Percentiles rank a stretch among this genome's conserved stretches.
These are phyloP conservation scores for Ganoderma sp. DNA, from an alignment of 1,284 basidiomycete genomes.

Conservation along the genomic window DNA sequence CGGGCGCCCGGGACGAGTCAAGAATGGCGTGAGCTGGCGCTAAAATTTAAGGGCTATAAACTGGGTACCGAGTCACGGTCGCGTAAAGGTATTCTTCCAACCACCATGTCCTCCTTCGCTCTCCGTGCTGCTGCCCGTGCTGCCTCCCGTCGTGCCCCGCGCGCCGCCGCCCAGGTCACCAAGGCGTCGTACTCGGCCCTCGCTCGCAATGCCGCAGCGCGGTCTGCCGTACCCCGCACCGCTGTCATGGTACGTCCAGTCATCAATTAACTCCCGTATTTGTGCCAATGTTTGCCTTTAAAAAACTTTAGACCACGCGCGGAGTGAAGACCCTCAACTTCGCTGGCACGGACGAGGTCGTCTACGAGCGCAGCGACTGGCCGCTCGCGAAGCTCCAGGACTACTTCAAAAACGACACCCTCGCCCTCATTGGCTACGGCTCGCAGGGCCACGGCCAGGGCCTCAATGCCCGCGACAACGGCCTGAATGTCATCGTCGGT, in stretches of 20 bases:
- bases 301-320: constrained; percentile 46
- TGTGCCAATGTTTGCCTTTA: constrained; percentile 1
- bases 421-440: constrained; percentile 98
- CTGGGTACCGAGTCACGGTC: constrained; percentile 23
- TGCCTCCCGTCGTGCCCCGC: constrained; percentile 63
- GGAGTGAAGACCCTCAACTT: constrained; percentile 99
- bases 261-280: constrained; percentile 1
- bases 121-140: constrained; percentile 69
- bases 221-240: constrained; percentile 40
- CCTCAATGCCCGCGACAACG: constrained; percentile 98
- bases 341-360: constrained; percentile 92
- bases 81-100: constrained; percentile 24
- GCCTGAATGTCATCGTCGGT: constrained; percentile 98
- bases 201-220: constrained; percentile 55
- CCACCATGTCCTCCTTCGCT: constrained; percentile 64
- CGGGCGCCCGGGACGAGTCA: constrained; percentile 16
- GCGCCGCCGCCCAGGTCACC: constrained; percentile 51
- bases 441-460: constrained; percentile 99
- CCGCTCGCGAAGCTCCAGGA: constrained; percentile 97
- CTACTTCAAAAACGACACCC: constrained; percentile 99
- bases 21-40: constrained; percentile 22
- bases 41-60: constrained; percentile 24
- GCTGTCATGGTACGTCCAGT: constrained; percentile 51
- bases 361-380: constrained; percentile 99
- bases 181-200: constrained; percentile 74